Conservation (phyloP, 495 filamentous ascomycete species). For the Neurospora intermedia region DNA sequence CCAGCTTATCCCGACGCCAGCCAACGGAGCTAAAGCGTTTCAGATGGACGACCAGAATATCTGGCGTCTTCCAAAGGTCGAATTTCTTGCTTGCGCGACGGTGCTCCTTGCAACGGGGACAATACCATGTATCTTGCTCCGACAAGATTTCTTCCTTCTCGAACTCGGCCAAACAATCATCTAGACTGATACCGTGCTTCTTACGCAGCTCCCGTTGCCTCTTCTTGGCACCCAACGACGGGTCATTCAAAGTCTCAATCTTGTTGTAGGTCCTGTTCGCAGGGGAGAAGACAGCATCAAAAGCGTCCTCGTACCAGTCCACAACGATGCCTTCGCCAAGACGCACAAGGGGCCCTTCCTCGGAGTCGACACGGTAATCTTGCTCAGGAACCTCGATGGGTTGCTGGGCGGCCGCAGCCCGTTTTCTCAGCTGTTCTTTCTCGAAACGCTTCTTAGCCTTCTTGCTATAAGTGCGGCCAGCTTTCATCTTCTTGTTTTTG, state of each 20-base stretch:
- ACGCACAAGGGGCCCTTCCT: conserved; percentile 56
- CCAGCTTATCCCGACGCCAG: conserved; percentile 74
- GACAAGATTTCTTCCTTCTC: conserved; percentile 87
- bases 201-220: conserved; percentile 47
- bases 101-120: conserved; percentile 88
- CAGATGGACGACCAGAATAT: conserved; percentile 82
- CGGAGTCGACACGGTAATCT: conserved; percentile 14
- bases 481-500: conserved; percentile 27
- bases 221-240: conserved; percentile 51
- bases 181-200: conserved; percentile 68
- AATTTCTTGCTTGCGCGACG: conserved; percentile 89
- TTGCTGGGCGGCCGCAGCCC: conserved; percentile 19
- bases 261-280: conserved; percentile 37
- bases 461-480: conserved; percentile 26
- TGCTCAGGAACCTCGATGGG: conserved; percentile 8
- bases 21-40: conserved; percentile 84
- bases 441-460: conserved; percentile 25
- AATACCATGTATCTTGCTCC: conserved; percentile 93
- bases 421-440: conserved; percentile 18
- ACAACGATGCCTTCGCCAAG: conserved; percentile 74
- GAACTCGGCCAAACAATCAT: conserved; percentile 88
- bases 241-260: conserved; percentile 48
- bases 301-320: conserved; percentile 63
- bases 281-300: conserved; percentile 56
- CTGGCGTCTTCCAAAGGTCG: conserved; percentile 90